Evolutionary conservation across 306 rosid species (phyloP).

Genomic region (Acacia crassicarpa): DNA sequence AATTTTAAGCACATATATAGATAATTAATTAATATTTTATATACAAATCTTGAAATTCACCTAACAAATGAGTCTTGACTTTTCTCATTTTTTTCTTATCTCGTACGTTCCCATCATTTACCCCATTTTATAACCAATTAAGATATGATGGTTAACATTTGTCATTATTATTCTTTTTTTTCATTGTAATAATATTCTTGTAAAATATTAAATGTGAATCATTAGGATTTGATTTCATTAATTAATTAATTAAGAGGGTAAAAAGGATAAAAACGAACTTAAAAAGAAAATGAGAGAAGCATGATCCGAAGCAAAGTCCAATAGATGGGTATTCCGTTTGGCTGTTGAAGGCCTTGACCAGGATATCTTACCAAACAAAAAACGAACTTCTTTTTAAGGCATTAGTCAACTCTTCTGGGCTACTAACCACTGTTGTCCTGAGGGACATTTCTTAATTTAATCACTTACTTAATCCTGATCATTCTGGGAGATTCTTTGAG

Average conservation of each 20-base stretch:
- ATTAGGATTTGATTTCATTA: no score
- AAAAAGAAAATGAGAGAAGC: no score
- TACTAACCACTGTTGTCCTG: conserved; percentile 26
- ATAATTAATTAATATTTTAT: not conserved
- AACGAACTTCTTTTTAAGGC: not conserved
- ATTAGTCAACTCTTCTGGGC: conserved; percentile 24
- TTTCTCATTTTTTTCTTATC: no score
- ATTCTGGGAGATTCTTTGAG: conserved; percentile 9
- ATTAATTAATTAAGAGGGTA: no score
- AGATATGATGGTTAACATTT: no score
- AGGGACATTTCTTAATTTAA: not conserved
- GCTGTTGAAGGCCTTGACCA: not conserved
- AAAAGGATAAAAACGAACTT: no score
- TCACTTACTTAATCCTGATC: conserved; percentile 11
- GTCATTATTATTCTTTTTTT: no score
- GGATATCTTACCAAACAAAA: not conserved
- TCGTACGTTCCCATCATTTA: no score
- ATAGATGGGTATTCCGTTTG: not conserved
- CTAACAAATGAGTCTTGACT: not conserved
- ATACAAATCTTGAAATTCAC: not conserved
- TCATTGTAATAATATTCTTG: no score
- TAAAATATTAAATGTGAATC: no score
- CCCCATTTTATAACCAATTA: no score
- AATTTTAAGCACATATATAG: not conserved
- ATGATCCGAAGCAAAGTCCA: not conserved